These are phyloP conservation scores for Schrenkiella parvula DNA, from an alignment of 345 rosid genomes.

Conservation along the genomic window DNA sequence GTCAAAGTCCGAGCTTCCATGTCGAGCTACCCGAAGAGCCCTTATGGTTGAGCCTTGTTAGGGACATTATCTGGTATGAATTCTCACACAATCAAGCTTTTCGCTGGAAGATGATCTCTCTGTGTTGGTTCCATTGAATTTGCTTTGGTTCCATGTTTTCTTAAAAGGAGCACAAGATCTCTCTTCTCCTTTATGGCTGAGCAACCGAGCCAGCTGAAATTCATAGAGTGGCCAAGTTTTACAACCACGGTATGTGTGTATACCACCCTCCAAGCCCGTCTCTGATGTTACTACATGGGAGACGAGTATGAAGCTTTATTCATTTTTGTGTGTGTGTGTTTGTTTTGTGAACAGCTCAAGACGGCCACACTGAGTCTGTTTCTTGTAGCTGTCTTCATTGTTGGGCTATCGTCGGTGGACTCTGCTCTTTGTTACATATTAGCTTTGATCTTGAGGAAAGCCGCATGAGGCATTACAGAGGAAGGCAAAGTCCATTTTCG, in stretches of 20 bases:
- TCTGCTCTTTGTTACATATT: slow-evolving; percentile 55
- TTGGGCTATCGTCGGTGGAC: slow-evolving; percentile 66
- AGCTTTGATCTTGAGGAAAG: slow-evolving; percentile 51
- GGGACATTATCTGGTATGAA: slow-evolving; percentile 47
- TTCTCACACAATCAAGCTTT: not conserved
- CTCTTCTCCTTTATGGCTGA: slow-evolving; percentile 50
- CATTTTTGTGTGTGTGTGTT: too few species aligned
- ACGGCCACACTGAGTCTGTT: slow-evolving; percentile 69
- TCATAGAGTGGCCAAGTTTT: slow-evolving; percentile 82
- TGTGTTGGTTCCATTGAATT: not conserved
- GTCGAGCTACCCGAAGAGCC: slow-evolving; percentile 40
- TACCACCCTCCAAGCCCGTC: not conserved
- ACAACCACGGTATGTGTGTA: slow-evolving; percentile 52
- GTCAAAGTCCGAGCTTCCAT: slow-evolving; percentile 27
- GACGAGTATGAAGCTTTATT: not conserved
- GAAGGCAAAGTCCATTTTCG: not conserved
- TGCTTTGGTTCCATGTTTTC: not conserved
- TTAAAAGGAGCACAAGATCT: slow-evolving; percentile 49
- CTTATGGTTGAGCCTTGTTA: slow-evolving; percentile 40
- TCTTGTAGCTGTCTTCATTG: slow-evolving; percentile 65
- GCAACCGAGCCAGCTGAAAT: slow-evolving; percentile 82
- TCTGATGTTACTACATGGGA: not conserved
- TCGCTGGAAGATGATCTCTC: too few species aligned
- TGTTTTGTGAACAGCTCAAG: slow-evolving; percentile 52
- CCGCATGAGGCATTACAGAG: slow-evolving; percentile 29